Evolutionary conservation across 192 early-diverging fungal species (phyloP).

Genomic region (Entomortierella parvispora): DNA sequence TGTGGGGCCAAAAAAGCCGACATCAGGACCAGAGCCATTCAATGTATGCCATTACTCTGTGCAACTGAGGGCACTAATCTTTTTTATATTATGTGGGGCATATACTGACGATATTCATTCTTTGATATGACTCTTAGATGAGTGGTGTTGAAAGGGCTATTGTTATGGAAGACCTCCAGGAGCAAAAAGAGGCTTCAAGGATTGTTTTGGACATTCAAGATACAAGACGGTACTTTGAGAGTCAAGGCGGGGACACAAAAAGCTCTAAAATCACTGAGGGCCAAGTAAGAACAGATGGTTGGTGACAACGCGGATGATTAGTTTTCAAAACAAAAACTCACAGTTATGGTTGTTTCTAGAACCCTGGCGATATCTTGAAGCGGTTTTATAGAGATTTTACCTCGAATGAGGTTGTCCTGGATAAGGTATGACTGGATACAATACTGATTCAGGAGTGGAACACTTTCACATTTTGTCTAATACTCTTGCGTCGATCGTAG

Average conservation of each 20-base stretch:
- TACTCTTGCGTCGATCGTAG: no score
- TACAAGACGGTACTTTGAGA: constrained; percentile 80
- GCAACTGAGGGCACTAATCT: not conserved
- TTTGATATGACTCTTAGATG: constrained; percentile 46
- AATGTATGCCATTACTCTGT: constrained; percentile 16
- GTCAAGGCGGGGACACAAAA: constrained; percentile 57
- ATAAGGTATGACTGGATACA: constrained; percentile 29
- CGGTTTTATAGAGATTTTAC: constrained; percentile 12
- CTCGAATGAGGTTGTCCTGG: constrained; percentile 15
- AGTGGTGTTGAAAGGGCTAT: constrained; percentile 68
- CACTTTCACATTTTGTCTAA: no score
- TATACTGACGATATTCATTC: constrained; percentile 1
- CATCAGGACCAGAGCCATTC: constrained; percentile 18
- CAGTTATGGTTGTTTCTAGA: no score
- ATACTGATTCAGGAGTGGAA: no score
- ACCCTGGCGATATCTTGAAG: constrained; percentile 39
- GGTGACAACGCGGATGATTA: no score
- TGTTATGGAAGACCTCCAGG: constrained; percentile 74
- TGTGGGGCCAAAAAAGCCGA: constrained; percentile 24
- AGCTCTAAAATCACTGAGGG: constrained; percentile 34
- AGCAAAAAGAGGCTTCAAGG: constrained; percentile 54
- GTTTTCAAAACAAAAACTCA: no score
- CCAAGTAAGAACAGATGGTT: no score
- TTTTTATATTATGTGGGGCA: constrained; percentile 2
- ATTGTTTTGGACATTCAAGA: constrained; percentile 80